Percentiles rank a stretch among this genome's conserved stretches.
Conservation (phyloP, 108 stramenopile species). For the Cylindrotheca fusiformis region DNA sequence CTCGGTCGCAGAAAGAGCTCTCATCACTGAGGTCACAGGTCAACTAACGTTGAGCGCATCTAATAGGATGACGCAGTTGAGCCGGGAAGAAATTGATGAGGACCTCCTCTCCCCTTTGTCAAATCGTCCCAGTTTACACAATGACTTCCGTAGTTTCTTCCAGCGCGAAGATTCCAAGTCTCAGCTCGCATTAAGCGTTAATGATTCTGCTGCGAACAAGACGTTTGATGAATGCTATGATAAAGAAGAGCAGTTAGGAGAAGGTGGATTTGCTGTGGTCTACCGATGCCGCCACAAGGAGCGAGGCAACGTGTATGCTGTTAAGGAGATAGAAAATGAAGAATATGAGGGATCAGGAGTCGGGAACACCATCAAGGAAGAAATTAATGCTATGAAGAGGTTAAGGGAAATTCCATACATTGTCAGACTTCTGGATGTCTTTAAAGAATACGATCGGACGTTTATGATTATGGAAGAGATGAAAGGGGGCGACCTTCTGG, state of each 20-base stretch:
- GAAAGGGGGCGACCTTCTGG: conserved; percentile 85
- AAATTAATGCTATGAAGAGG: conserved; percentile 26
- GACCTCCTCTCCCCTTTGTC: no score
- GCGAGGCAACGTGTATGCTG: conserved; percentile 18
- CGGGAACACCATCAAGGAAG: conserved; percentile 21
- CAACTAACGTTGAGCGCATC: no score
- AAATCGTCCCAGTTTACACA: no score
- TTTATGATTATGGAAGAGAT: conserved; percentile 74
- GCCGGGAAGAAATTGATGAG: no score
- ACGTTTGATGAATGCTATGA: conserved; percentile 34
- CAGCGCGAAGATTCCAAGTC: conserved; percentile 12
- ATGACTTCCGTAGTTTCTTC: neutral
- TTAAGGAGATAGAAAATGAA: conserved; percentile 23
- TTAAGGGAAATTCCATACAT: conserved; percentile 46
- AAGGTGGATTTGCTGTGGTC: conserved; percentile 28
- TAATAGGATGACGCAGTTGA: no score
- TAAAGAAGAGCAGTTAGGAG: conserved; percentile 23
- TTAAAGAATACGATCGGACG: conserved; percentile 36
- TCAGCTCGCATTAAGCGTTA: conserved; percentile 14
- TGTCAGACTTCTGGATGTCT: conserved; percentile 65
- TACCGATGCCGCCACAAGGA: conserved; percentile 28
- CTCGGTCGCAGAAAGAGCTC: no score
- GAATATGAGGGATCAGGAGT: conserved; percentile 13
- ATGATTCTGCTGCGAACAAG: conserved; percentile 26
- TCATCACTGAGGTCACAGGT: no score